These are phyloP conservation scores for Yamadazyma paraphyllophila DNA, from an alignment of 805 yeast genomes.

Conservation along the genomic window DNA sequence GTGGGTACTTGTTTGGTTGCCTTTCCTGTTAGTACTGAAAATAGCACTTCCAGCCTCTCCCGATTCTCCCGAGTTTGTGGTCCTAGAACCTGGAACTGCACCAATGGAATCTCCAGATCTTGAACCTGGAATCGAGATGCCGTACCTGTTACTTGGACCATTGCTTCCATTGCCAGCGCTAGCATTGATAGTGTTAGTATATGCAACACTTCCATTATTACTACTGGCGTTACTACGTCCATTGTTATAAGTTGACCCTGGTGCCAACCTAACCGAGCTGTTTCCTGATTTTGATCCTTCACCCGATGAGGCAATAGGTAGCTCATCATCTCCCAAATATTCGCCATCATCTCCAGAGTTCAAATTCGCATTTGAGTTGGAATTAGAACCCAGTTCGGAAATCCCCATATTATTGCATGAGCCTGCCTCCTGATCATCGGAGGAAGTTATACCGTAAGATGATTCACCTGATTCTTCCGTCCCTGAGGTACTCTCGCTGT, in stretches of 20 bases:
- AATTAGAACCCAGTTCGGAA: not conserved
- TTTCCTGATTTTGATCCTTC: slow-evolving; percentile 1
- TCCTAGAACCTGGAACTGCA: not conserved
- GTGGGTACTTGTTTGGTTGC: not conserved
- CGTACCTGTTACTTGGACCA: slow-evolving; percentile 5
- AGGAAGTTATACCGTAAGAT: slow-evolving; percentile 13
- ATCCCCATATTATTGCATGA: not conserved
- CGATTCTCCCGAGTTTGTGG: slow-evolving; percentile 1
- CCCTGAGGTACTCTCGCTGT: slow-evolving; percentile 11
- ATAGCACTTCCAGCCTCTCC: slow-evolving; percentile 6
- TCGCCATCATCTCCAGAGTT: slow-evolving; percentile 4
- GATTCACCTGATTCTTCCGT: slow-evolving; percentile 11
- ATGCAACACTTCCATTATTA: not conserved
- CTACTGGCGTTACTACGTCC: not conserved
- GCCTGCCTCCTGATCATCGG: slow-evolving; percentile 12
- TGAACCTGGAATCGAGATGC: slow-evolving; percentile 3
- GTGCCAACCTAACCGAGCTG: slow-evolving; percentile 1
- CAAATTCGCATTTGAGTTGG: not conserved
- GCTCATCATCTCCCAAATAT: slow-evolving; percentile 6
- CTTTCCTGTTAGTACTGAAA: slow-evolving; percentile 3
- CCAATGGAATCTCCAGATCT: not conserved
- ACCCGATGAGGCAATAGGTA: slow-evolving; percentile 1
- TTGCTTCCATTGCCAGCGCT: not conserved
- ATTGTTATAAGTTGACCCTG: not conserved
- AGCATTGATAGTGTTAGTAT: too few species aligned